These are phyloP conservation scores for Conringia planisiliqua DNA, from an alignment of 345 rosid species.

Conservation along the genomic window DNA sequence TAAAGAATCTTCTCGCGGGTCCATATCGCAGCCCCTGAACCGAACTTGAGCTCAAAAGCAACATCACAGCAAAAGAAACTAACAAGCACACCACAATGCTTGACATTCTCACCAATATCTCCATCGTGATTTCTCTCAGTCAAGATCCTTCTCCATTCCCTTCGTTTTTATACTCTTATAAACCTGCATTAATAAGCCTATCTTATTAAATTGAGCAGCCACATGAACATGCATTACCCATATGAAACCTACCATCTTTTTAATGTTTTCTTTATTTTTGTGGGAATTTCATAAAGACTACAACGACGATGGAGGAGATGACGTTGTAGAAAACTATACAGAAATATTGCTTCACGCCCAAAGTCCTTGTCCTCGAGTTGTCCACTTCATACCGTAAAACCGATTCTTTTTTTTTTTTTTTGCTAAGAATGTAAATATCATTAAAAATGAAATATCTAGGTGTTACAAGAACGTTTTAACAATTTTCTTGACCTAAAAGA, in stretches of 20 bases:
- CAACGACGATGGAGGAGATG: neutral
- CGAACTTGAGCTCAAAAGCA: constrained; percentile 10
- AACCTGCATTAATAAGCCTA: neutral
- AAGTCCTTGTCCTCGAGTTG: neutral
- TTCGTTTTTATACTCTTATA: constrained; percentile 1
- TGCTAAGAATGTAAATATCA: too few species aligned
- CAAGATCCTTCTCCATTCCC: neutral
- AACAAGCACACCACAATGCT: constrained; percentile 6
- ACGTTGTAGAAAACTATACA: neutral
- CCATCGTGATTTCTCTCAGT: neutral
- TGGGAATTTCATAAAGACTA: neutral
- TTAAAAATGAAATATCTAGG: too few species aligned
- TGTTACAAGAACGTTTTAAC: too few species aligned
- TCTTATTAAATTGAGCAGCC: neutral
- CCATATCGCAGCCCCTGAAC: constrained; percentile 17
- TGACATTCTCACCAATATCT: constrained; percentile 18
- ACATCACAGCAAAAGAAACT: constrained; percentile 1
- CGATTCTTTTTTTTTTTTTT: neutral
- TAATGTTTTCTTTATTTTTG: neutral
- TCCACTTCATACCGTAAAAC: neutral
- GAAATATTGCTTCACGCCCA: neutral
- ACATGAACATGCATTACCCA: constrained; percentile 22
- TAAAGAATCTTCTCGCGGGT: neutral
- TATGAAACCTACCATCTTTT: constrained; percentile 16
- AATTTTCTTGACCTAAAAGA: too few species aligned